Evolutionary conservation across 148 eudicot species (phyloP).

Genomic region (Cornus controversa): DNA sequence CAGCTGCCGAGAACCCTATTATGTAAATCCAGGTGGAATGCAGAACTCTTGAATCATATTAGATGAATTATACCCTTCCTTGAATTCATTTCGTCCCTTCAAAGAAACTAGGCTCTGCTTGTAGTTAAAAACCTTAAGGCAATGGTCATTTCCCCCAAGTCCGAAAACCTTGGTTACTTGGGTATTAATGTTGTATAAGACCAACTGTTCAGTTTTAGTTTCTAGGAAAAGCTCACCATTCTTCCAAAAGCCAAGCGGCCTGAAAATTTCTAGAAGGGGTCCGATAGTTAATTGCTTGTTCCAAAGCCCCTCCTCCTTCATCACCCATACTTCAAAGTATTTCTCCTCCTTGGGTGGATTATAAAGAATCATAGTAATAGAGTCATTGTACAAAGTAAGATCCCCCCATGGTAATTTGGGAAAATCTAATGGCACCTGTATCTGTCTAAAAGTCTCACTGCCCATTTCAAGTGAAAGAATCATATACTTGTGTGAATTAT

Average conservation of each 20-base stretch:
- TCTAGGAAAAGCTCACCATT: neutral
- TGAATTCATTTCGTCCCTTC: neutral
- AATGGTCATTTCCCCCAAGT: neutral
- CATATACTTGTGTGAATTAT: neutral
- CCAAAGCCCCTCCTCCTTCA: neutral
- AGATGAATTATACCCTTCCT: neutral
- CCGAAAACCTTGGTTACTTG: neutral
- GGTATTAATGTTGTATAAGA: neutral
- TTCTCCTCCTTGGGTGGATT: neutral
- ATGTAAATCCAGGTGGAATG: neutral
- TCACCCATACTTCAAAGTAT: neutral
- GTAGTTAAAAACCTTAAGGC: neutral
- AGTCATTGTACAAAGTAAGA: neutral
- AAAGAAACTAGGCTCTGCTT: neutral
- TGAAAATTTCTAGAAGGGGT: neutral
- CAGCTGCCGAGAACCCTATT: neutral
- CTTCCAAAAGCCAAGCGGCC: neutral
- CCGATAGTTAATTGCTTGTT: neutral
- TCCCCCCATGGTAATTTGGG: neutral
- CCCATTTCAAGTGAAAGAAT: neutral
- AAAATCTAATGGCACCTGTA: neutral
- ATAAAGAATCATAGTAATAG: neutral
- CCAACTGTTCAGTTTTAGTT: neutral
- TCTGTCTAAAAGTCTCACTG: neutral
- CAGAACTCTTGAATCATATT: neutral